Conservation (phyloP, 1,139 yeast species). For the Yamadazyma membranifaciens region DNA sequence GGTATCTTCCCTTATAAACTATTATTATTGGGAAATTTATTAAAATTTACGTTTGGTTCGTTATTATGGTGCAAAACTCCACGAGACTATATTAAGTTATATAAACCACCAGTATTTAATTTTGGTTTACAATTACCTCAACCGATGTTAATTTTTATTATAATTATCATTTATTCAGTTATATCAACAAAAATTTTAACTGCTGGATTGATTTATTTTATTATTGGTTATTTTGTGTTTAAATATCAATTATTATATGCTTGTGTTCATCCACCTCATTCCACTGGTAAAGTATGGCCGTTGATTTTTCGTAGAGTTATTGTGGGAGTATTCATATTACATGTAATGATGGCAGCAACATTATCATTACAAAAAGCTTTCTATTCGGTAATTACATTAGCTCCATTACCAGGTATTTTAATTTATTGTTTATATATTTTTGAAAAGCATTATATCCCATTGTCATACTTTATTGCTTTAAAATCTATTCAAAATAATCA, state of each 20-base stretch:
- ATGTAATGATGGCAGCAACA: conserved; percentile 89
- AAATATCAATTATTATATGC: conserved; percentile 65
- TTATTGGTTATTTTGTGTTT: conserved; percentile 61
- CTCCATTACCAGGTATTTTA: conserved; percentile 74
- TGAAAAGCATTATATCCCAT: conserved; percentile 75
- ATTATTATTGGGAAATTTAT: conserved; percentile 62
- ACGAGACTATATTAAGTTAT: conserved; percentile 43
- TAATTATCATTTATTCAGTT: conserved; percentile 60
- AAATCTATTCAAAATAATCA: conserved; percentile 41
- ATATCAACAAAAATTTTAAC: conserved; percentile 63
- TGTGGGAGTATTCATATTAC: conserved; percentile 62
- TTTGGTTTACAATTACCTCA: conserved; percentile 67
- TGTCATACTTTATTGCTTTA: conserved; percentile 82
- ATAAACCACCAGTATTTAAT: conserved; percentile 64
- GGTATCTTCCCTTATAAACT: conserved; percentile 82
- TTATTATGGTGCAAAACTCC: conserved; percentile 56
- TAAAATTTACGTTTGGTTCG: conserved; percentile 55
- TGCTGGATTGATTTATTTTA: conserved; percentile 63
- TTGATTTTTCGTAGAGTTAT: conserved; percentile 58
- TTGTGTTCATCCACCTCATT: conserved; percentile 69
- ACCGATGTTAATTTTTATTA: conserved; percentile 59
- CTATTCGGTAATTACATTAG: conserved; percentile 63
- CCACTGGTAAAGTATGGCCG: conserved; percentile 73
- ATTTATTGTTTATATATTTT: conserved; percentile 74
- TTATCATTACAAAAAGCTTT: conserved; percentile 78